phyloP scores from a whole-genome alignment of 139 green algal genomes.

The Closterium sp. region DNA sequence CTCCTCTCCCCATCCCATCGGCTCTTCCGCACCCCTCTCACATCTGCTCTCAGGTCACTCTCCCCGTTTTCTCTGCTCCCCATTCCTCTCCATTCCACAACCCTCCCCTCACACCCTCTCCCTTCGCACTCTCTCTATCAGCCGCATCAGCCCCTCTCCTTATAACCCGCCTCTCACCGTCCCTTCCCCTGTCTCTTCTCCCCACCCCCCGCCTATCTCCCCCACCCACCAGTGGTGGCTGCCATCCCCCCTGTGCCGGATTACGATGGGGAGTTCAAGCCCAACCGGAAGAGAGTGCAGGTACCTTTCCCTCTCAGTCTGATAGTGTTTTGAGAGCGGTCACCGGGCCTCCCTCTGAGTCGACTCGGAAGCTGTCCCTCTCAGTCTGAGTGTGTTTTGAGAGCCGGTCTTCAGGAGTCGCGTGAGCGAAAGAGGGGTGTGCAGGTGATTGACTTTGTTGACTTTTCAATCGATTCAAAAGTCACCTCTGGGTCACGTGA shows the following conservation, averaged over 20 bases:
- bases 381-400: too few relatives aligned
- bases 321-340: too few relatives aligned
- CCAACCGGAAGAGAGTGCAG: slow-evolving; percentile 22
- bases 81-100: background rate
- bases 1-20: too few relatives aligned
- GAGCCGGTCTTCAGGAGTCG: too few relatives aligned
- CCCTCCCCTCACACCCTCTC: background rate
- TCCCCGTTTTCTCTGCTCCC: background rate
- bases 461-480: background rate
- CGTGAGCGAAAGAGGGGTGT: too few relatives aligned
- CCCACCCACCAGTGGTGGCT: slow-evolving; percentile 58
- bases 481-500: too few relatives aligned
- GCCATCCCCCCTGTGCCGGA: slow-evolving; percentile 61
- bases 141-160: background rate
- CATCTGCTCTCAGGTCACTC: too few relatives aligned
- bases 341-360: too few relatives aligned
- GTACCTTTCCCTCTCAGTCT: background rate
- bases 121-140: background rate
- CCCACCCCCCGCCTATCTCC: background rate
- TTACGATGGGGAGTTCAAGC: slow-evolving; percentile 55
- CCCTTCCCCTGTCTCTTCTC: background rate
- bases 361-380: too few relatives aligned
- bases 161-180: background rate
- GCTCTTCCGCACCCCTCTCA: background rate
- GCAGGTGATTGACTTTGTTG: too few relatives aligned